Conservation (phyloP, 73 alveolate genomes). For the Paramecium tetraurelia region DNA sequence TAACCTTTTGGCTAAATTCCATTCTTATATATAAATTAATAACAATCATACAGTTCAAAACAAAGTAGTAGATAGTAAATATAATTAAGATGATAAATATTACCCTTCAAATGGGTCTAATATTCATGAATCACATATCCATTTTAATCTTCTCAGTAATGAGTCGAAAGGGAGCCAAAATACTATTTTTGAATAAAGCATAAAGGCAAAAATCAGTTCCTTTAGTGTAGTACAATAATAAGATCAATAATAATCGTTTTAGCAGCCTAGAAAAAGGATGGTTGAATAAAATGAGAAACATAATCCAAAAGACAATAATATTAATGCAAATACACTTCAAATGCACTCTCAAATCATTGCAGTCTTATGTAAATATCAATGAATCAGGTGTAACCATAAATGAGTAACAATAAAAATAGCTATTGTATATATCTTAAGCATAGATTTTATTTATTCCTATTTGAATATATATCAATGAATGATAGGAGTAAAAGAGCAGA, state of each 20-base stretch:
- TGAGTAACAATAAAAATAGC: conserved; percentile 10
- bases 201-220: neutral
- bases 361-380: neutral
- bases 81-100: too few species aligned
- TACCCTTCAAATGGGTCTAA: too few species aligned
- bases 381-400: neutral
- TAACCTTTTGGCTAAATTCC: neutral
- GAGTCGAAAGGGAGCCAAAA: too few species aligned
- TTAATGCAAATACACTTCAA: neutral
- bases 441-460: neutral
- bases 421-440: neutral
- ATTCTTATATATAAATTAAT: neutral
- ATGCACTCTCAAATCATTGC: neutral
- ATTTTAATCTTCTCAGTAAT: too few species aligned
- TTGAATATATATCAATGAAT: neutral
- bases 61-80: too few species aligned
- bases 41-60: neutral
- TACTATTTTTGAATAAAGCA: neutral
- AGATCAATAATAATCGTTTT: neutral
- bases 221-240: neutral
- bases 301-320: neutral
- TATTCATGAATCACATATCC: too few species aligned
- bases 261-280: neutral
- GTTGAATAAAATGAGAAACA: neutral
- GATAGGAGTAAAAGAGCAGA: neutral